phyloP scores from a whole-genome alignment of 75 land plant species.

The Gnetum montanum region DNA sequence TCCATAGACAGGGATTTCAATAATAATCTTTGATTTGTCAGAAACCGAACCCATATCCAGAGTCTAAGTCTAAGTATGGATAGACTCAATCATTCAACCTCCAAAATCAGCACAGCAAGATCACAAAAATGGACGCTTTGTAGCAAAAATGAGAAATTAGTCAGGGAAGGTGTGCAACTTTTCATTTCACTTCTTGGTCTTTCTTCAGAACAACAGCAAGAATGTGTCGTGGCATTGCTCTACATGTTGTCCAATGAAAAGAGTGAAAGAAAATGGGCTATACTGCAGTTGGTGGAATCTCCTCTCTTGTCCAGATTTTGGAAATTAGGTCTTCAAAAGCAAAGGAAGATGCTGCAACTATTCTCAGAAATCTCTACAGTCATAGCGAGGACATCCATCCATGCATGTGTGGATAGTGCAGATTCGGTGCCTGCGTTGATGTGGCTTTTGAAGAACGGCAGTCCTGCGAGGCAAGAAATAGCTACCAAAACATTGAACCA shows the following conservation, averaged over 20 bases:
- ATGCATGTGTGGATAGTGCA: constrained; percentile 22
- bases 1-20: no score
- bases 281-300: constrained; percentile 58
- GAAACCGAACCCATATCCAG: no score
- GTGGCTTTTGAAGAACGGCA: no score
- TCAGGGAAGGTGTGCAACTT: constrained; percentile 48
- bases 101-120: no score
- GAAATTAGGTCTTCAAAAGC: constrained; percentile 39
- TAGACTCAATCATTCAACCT: no score
- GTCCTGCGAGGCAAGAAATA: no score
- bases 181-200: constrained; percentile 37
- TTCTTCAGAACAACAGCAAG: constrained; percentile 35
- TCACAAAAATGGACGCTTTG: no score
- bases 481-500: no score
- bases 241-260: constrained; percentile 33
- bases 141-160: no score
- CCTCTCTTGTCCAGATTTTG: constrained; percentile 43
- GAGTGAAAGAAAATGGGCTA: constrained; percentile 50
- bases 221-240: constrained; percentile 36
- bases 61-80: no score
- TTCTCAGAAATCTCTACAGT: constrained; percentile 36
- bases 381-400: constrained; percentile 50
- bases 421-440: constrained; percentile 54
- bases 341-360: constrained; percentile 35
- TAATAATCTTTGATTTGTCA: no score